A percentile compares a stretch with the other conserved stretches of the same genome.
Conservation (phyloP, 306 rosid species). For the Pyrus betulifolia region DNA sequence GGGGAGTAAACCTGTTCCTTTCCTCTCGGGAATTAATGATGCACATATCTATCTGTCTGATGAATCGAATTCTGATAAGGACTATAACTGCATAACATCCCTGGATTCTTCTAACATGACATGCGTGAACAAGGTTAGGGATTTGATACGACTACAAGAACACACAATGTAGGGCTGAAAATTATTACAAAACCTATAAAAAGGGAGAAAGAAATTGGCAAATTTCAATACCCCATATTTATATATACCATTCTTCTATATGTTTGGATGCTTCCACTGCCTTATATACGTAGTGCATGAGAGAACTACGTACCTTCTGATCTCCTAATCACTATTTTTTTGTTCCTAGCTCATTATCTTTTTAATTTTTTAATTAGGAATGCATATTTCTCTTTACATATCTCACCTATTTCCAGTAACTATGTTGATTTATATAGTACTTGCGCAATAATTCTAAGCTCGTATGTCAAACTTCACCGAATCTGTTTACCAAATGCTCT, state of each 20-base stretch:
- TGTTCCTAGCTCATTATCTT: not conserved
- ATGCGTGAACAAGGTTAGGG: not conserved
- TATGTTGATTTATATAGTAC: not conserved
- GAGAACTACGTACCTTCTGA: not conserved
- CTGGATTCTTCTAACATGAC: not conserved
- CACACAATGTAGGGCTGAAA: not conserved
- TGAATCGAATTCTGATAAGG: constrained; percentile 10
- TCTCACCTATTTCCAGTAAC: not conserved
- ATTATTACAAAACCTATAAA: not conserved
- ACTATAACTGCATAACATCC: not conserved
- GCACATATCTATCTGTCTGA: not conserved
- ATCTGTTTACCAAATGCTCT: not conserved
- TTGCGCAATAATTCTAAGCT: not conserved
- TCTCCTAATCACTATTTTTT: not conserved
- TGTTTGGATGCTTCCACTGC: not conserved
- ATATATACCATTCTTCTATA: too few relatives aligned
- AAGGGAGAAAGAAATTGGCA: not conserved
- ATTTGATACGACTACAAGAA: not conserved
- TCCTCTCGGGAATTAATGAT: not conserved
- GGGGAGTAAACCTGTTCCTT: not conserved
- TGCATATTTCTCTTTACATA: not conserved
- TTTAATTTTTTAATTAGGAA: not conserved
- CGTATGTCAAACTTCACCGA: not conserved
- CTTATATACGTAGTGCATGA: not conserved
- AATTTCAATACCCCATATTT: not conserved